Base-by-base conservation (phyloP, 805 yeast genomes). In the Kodamaea sagamina region DNA sequence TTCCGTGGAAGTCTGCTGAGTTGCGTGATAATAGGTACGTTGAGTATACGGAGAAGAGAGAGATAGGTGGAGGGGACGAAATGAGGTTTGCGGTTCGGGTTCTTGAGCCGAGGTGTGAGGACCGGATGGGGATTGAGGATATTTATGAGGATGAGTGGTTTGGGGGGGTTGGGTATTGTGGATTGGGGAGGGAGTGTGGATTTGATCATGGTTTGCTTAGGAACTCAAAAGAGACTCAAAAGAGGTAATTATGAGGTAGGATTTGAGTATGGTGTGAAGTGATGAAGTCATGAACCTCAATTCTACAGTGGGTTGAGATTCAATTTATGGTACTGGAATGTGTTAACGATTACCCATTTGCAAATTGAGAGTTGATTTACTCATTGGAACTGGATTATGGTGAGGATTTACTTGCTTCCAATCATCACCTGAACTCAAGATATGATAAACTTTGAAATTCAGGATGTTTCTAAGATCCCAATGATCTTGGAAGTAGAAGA, bases 1-100 rank as follows among this genome's bases (percentile, higher is more conserved):
- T 66, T 31, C 80, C 81, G 2, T 79, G 84, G 84, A 63, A 59
- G 38, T 47, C 57, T 12, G 80, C 83, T 0, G 39, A 41, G 15
- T 19, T 35, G 54, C 62, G 18, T 74, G 32, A 19, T 21, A 13
- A 10, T 3, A 26, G 16, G 26, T 38, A 71, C 40, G 34, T 39
- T 6, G 50, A 47, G 4, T 71, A 43, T 47, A 37, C 36, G 24
- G 22, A 21, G 24, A 16, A 24, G n/a, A 24, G 29, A 29, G 34
- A 19, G 6, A 27, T 27, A 8, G 43, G 39, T 4, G 15, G 6
- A 28, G 37, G 19, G 6, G 39, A 36, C 7, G 39, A 24, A 5
- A 11, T 36, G 29, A 31, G 13, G 21, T 29, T 11, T 19, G 29
- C 15, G 28, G 42, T 16, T 11, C 10, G 4, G 24, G 6, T 40